Conservation (phyloP, 192 early-diverging fungal genomes). For the Funneliformis geosporum region DNA sequence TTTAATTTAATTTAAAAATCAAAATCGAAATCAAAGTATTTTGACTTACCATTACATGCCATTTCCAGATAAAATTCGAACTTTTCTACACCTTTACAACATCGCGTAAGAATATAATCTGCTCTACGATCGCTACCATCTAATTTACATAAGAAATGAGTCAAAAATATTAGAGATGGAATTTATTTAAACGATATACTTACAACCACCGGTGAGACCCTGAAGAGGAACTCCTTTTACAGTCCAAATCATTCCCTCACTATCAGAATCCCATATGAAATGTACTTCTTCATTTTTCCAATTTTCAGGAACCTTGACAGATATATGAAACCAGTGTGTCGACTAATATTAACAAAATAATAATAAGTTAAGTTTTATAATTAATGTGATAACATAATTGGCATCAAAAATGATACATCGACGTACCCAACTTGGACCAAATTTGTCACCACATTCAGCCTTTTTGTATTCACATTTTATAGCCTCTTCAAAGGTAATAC, state of each 20-base stretch:
- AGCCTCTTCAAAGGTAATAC: conserved; percentile 78
- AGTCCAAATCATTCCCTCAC: conserved; percentile 92
- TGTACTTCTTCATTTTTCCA: conserved; percentile 78
- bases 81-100: conserved; percentile 52
- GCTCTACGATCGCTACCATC: conserved; percentile 51
- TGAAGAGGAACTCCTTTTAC: conserved; percentile 76
- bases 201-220: conserved; percentile 88
- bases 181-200: conserved; percentile 9
- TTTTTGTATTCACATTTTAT: conserved; percentile 67
- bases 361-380: conserved; percentile 6
- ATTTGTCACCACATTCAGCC: conserved; percentile 68
- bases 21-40: neutral
- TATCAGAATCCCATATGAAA: conserved; percentile 83
- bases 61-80: conserved; percentile 85
- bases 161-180: neutral
- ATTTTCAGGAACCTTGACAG: conserved; percentile 67
- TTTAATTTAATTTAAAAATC: neutral
- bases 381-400: neutral
- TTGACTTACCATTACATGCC: conserved; percentile 73
- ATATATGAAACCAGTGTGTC: conserved; percentile 76
- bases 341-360: conserved; percentile 48
- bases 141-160: conserved; percentile 17
- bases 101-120: conserved; percentile 53
- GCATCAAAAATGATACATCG: conserved; percentile 1
- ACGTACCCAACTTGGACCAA: conserved; percentile 84